Evolutionary conservation across 2,329 filamentous ascomycete genomes (phyloP), one percentile per base, ranked within the genome.

Genomic region (Fusarium agapanthi): DNA sequence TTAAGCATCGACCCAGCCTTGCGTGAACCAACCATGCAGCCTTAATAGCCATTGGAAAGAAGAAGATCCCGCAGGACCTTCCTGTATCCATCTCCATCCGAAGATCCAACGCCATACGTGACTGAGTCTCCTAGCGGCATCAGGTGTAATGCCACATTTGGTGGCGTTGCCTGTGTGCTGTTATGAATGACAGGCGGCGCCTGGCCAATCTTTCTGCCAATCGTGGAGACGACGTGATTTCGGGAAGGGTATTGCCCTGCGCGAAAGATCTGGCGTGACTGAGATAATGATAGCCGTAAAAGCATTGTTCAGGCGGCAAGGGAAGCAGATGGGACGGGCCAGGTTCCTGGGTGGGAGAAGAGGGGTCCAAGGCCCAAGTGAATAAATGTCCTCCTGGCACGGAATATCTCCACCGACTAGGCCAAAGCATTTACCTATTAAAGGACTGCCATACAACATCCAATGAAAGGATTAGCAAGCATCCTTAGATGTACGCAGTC

Each of bases 261-360:
- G 4, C 14, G 20, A 6, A 34, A 5, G 4, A 15, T 11, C n/a
- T 1, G n/a, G 16, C 8, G 9, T 7, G n/a, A 8, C 30, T 4
- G 16, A 24, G 8, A 34, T 24, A 20, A 6, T n/a, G 7, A 50
- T 34, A 12, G 3, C 9, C 12, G 47, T 5, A 14, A 14, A 11
- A 20, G 12, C 30, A 50, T 50, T 0, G 16, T 20, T 34, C 6
- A 50, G 7, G n/a, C 5, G 15, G 6, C 2, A 14, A 20, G 47
- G 13, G 6, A 20, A 34, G 16, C 8, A 14, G 8, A 34, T 9
- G 16, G 5, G 7, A 2, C 11, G 3, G 6, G 22, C 8, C 1
- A 32, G 18, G 7, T 34, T 10, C 6, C 6, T 10, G 6, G 11
- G 11, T 15, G 32, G 5, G 32, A 34, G 32, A 34, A 34, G 32